Base-by-base conservation (phyloP, 2,329 filamentous ascomycete species). In the Colletotrichum sublineola region DNA sequence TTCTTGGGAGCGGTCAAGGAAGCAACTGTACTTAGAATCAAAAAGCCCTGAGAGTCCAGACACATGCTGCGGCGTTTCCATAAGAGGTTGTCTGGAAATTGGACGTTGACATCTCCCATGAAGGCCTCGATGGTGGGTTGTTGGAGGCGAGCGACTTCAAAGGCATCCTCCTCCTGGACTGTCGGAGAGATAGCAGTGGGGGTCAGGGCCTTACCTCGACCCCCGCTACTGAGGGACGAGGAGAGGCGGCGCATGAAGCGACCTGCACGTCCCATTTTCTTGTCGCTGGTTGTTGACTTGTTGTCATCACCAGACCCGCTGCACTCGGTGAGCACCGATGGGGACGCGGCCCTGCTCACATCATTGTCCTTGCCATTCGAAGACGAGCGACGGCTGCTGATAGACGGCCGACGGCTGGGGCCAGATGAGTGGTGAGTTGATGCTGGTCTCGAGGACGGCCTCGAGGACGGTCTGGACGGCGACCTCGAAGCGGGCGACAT, bases 31-130 rank as follows among this genome's bases (percentile, higher is more conserved):
- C 92, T 93, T 74, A 99, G 88, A 70, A 97, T 91, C 50, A 99
- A 85, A 81, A 93, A 95, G 24, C 96, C 96, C 73, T 93, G 88
- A 11, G 91, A 90, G 80, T 98, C 95, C 68, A 99, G 90, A 75
- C 92, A 92, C 82, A 98, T 91, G 78, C 92, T 95, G 73, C 96
- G 91, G 67, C 96, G 93, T 85, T 98, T 99, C 96, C 96, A 99
- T 15, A 99, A 87, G 58, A 99, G 87, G 67, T 94, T 97, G 79
- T 98, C 96, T 0, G 96, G 96, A 80, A 99, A 98, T 80, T 99
- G 96, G 14, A 98, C 94, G 77, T 99, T 98, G 74, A 99, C 92
- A 78, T 98, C 94, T 61, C 95, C 94, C 81, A 97, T 88, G 74
- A 92, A 91, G 4, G 94, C 86, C 36, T 92, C 86, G 64, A 91